phyloP scores from a whole-genome alignment of 129 eudicot genomes.

The Flaveria ramosissima region DNA sequence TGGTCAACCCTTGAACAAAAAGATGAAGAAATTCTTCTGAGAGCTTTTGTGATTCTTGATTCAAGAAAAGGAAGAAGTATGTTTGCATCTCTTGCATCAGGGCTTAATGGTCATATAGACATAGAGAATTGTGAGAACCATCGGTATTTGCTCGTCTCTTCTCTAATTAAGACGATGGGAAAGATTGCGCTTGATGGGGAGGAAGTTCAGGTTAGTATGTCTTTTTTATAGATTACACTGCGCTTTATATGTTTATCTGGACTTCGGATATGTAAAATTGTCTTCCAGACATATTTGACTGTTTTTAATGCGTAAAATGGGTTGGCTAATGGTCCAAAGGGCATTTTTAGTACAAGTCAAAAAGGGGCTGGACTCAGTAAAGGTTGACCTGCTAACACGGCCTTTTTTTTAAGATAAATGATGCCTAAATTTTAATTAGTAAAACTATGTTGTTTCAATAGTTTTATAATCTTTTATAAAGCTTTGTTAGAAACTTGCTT shows the following conservation, averaged over 20 bases:
- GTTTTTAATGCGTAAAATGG: not conserved
- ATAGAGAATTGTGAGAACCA: slow-evolving; percentile 10
- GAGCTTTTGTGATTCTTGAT: slow-evolving; percentile 74
- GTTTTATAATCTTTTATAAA: not conserved
- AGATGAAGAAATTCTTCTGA: slow-evolving; percentile 57
- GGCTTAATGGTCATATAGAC: slow-evolving; percentile 32
- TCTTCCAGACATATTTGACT: not conserved
- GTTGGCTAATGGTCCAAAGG: not conserved
- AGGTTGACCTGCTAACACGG: not conserved
- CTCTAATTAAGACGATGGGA: slow-evolving; percentile 70
- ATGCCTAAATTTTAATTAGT: not conserved
- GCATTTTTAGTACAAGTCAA: not conserved
- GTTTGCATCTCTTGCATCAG: slow-evolving; percentile 50
- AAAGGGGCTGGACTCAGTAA: not conserved
- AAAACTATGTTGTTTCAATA: not conserved
- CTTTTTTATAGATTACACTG: not conserved
- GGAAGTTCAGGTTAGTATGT: slow-evolving; percentile 59
- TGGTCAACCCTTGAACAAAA: slow-evolving; percentile 56
- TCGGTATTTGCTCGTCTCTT: slow-evolving; percentile 52
- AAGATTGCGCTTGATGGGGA: slow-evolving; percentile 66
- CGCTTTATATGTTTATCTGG: not conserved
- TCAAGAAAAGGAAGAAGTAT: slow-evolving; percentile 61
- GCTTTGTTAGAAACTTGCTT: not conserved
- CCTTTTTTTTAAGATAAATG: not conserved
- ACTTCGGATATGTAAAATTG: not conserved